phyloP scores from a whole-genome alignment of 768 basidiomycete species.

The Lentinula lateritia region DNA sequence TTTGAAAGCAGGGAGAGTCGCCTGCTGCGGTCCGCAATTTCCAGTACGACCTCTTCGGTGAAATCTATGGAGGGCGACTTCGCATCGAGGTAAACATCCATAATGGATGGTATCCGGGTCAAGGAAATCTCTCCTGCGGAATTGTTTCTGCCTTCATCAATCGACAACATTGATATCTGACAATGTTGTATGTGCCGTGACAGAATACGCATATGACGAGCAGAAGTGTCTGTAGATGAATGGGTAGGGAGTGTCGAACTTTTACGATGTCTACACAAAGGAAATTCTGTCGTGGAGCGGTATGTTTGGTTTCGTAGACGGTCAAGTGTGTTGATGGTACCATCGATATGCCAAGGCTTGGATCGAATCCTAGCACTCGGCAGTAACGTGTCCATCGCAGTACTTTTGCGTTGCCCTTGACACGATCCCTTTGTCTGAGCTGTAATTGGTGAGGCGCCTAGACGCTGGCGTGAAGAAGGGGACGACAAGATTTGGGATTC shows the following conservation, averaged over 20 bases:
- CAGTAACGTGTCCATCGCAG: neutral
- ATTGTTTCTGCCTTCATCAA: neutral
- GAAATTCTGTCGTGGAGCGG: neutral
- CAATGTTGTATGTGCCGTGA: neutral
- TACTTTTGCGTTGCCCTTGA: neutral
- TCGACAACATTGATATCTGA: neutral
- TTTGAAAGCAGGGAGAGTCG: neutral
- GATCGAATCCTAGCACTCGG: neutral
- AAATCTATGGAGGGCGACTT: constrained; percentile 22
- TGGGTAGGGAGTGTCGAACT: neutral
- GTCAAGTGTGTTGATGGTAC: neutral
- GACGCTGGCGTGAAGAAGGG: neutral
- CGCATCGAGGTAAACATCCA: constrained; percentile 44
- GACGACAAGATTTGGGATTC: neutral
- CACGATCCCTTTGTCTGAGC: neutral
- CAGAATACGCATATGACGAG: neutral
- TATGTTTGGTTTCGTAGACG: neutral
- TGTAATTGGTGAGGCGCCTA: neutral
- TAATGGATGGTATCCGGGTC: constrained; percentile 28
- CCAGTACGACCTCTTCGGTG: constrained; percentile 23
- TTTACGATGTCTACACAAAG: neutral
- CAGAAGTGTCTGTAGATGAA: neutral
- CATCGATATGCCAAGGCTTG: neutral
- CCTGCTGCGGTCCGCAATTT: constrained; percentile 18
- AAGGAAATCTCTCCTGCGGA: neutral